Base-by-base conservation (phyloP, 257 asterid genomes). In the Penstemon davidsonii region DNA sequence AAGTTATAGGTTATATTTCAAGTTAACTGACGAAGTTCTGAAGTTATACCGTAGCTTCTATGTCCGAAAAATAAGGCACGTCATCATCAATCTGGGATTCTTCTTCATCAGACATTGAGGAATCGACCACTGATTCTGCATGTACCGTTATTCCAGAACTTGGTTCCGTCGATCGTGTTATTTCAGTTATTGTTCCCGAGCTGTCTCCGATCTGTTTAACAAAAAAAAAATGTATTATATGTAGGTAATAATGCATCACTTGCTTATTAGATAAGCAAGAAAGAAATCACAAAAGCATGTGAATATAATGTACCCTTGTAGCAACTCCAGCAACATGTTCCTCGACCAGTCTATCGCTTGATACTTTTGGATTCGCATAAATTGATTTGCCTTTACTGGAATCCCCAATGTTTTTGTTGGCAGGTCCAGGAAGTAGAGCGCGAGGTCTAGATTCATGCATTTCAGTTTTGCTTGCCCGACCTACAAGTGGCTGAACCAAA, bases 21-120 rank as follows among this genome's bases (percentile, higher is more conserved):
- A 58, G 64, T 65, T 15, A 37, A 69, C 19, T 4, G 55, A 73
- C 62, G 57, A 75, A 33, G 62, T 49, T 61, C 52, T 37, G 46
- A 74, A 79, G 70, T 45, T 50, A 76, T 88, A 94, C 98, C 99
- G 87, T 83, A 76, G 98, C 96, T 85, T 94, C 99, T 55, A 94
- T 72, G 54, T 94, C 99, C 63, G 99, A 94, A 86, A 82, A 89
- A 80, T 80, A 91, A 55, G 99, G 99, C 74, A 88, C 86, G 8
- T 91, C 98, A 46, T 82, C 91, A 65, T 91, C 99, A 70, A 87
- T 78, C 70, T 67, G 82, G 64, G 87, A 83, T 64, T 87, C 96
- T 60, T 81, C 96, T 42, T 61, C 75, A 75, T 87, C 90, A 12
- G 93, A 94, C 37, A 68, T 69, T 50, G 86, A 81, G 57, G 79